These are phyloP conservation scores for Opeltia flavorubescens DNA, from an alignment of 495 filamentous ascomycete genomes.

Conservation along the genomic window DNA sequence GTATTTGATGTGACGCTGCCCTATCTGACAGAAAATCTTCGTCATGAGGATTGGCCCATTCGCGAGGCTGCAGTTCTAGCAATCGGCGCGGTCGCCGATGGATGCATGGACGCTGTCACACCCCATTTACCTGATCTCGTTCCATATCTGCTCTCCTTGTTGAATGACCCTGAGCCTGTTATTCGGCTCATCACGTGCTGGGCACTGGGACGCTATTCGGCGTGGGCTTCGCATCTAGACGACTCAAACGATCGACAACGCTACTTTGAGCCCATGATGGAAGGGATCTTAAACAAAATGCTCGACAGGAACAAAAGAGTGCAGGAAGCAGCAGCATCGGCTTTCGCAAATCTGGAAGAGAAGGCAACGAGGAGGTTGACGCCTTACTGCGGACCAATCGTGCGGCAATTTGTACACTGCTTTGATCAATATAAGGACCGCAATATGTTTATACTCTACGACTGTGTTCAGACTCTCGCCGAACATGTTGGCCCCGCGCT, in stretches of 20 bases:
- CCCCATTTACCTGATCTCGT: conserved; percentile 87
- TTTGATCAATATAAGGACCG: conserved; percentile 93
- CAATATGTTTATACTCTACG: conserved; percentile 98
- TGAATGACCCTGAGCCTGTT: conserved; percentile 79
- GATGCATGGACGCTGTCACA: conserved; percentile 78
- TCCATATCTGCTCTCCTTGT: conserved; percentile 74
- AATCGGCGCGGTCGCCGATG: conserved; percentile 87
- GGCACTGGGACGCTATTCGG: conserved; percentile 87
- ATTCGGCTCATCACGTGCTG: conserved; percentile 97
- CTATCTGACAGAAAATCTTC: conserved; percentile 81
- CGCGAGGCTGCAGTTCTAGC: conserved; percentile 92
- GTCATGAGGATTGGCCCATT: conserved; percentile 78
- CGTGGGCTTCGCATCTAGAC: conserved; percentile 72
- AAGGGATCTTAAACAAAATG: conserved; percentile 88
- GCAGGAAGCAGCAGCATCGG: conserved; percentile 90
- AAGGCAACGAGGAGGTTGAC: conserved; percentile 68
- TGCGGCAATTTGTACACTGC: conserved; percentile 82
- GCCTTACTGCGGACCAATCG: conserved; percentile 78
- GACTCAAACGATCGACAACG: conserved; percentile 49
- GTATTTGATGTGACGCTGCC: conserved; percentile 88
- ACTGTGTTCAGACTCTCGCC: conserved; percentile 93
- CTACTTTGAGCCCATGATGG: conserved; percentile 96
- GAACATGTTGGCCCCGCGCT: conserved; percentile 77
- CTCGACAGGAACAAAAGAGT: conserved; percentile 94
- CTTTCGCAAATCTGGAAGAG: conserved; percentile 92